A percentile compares a stretch with the other conserved stretches of the same genome.
phyloP scores from a whole-genome alignment of 2,329 filamentous ascomycete species.

The Aureobasidium musti region DNA sequence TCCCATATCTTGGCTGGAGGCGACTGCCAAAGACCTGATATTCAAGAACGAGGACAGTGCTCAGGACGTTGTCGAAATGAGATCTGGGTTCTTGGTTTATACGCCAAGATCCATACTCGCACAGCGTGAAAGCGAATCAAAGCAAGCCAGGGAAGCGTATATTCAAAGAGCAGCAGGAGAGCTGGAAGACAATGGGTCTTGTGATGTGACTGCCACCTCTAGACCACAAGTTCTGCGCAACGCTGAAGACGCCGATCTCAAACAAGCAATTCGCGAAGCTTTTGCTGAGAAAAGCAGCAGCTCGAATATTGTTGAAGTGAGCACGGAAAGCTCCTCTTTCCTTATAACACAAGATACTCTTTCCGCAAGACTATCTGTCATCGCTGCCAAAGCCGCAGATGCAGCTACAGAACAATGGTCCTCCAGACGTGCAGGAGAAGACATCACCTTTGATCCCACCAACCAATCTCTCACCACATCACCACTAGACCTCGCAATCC shows the following conservation, averaged over 20 bases:
- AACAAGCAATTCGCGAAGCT: neutral
- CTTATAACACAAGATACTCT: conserved; percentile 1
- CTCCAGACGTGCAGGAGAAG: conserved; percentile 13
- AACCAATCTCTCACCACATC: neutral
- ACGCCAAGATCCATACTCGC: neutral
- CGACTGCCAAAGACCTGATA: neutral
- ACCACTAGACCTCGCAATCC: conserved; percentile 7
- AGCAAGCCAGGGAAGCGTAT: conserved; percentile 7
- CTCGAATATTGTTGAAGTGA: neutral
- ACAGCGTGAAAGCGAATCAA: conserved; percentile 1
- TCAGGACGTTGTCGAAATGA: neutral
- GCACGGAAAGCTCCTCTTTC: neutral
- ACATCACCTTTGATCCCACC: neutral
- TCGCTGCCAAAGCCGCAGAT: neutral
- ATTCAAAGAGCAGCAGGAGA: neutral
- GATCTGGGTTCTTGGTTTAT: neutral
- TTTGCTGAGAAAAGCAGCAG: neutral
- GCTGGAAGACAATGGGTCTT: neutral
- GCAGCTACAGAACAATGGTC: conserved; percentile 3
- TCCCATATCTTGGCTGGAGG: neutral
- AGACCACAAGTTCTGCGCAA: neutral
- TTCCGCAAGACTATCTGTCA: neutral
- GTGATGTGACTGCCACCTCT: neutral
- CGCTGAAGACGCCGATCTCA: neutral
- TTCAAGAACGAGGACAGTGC: neutral